These are phyloP conservation scores for Saturnispora halmiae DNA, from an alignment of 805 yeast genomes.

Conservation along the genomic window DNA sequence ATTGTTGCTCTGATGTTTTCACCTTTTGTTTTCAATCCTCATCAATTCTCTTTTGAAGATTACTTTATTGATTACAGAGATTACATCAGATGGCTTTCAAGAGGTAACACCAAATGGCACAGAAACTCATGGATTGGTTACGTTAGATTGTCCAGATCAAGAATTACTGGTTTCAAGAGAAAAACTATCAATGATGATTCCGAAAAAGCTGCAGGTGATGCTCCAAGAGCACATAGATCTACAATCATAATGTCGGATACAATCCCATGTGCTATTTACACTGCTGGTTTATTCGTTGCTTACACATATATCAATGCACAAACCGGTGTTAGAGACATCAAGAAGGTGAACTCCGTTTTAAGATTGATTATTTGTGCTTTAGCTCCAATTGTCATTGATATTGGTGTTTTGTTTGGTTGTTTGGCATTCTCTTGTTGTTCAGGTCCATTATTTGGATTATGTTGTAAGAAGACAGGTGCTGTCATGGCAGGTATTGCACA, in stretches of 20 bases:
- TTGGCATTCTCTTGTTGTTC: conserved; percentile 89
- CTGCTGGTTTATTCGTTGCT: conserved; percentile 74
- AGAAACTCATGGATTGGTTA: conserved; percentile 73
- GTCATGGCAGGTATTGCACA: conserved; percentile 94
- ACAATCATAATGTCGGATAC: conserved; percentile 65
- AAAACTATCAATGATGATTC: conserved; percentile 68
- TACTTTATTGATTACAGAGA: conserved; percentile 57
- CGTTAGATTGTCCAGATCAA: conserved; percentile 53
- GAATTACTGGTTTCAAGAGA: conserved; percentile 50
- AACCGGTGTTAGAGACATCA: conserved; percentile 59
- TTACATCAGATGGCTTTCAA: conserved; percentile 60
- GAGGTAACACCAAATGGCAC: conserved; percentile 66
- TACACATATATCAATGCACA: conserved; percentile 78
- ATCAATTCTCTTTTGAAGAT: conserved; percentile 61
- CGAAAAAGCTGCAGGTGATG: conserved; percentile 77
- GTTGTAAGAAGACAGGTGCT: conserved; percentile 96
- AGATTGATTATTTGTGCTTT: conserved; percentile 73
- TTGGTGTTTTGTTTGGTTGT: conserved; percentile 74
- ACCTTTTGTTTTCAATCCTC: conserved; percentile 71
- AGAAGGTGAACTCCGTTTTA: conserved; percentile 55
- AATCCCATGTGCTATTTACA: conserved; percentile 59
- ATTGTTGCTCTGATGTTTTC: conserved; percentile 56
- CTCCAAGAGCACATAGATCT: conserved; percentile 72
- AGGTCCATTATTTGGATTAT: conserved; percentile 88
- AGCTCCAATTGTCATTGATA: conserved; percentile 85